phyloP scores from a whole-genome alignment of 2,329 filamentous ascomycete species.

The Fusarium bactridioides region DNA sequence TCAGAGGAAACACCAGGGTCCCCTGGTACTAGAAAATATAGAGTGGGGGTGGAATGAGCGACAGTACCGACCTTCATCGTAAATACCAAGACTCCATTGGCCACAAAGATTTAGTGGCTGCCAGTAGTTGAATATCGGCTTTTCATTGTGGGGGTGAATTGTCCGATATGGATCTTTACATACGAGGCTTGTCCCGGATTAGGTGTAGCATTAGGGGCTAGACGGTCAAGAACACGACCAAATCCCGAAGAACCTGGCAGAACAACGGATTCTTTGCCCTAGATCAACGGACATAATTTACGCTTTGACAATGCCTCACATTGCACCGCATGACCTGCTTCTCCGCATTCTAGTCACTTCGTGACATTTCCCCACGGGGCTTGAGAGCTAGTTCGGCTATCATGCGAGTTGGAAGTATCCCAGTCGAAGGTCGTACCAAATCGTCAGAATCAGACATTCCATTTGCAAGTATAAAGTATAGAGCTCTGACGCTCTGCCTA shows the following conservation, averaged over 20 bases:
- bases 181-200: not conserved
- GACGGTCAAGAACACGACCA: not conserved
- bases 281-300: too few relatives aligned
- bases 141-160: not conserved
- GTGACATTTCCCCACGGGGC: not conserved
- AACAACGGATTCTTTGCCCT: not conserved
- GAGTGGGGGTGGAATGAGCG: not conserved
- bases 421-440: accelerated
- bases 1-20: not conserved
- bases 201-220: not conserved
- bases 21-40: not conserved
- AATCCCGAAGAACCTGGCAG: not conserved
- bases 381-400: not conserved
- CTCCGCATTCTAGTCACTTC: not conserved
- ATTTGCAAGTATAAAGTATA: not conserved
- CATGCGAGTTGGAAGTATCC: not conserved
- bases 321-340: not conserved
- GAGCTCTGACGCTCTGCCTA: not conserved
- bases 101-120: not conserved
- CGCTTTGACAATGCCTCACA: not conserved
- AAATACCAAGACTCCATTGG: not conserved
- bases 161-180: accelerated
- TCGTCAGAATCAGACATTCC: not conserved
- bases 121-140: not conserved
- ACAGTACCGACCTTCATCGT: not conserved